These are phyloP conservation scores for Populus pruinosa DNA, from an alignment of 345 rosid genomes.

Conservation along the genomic window DNA sequence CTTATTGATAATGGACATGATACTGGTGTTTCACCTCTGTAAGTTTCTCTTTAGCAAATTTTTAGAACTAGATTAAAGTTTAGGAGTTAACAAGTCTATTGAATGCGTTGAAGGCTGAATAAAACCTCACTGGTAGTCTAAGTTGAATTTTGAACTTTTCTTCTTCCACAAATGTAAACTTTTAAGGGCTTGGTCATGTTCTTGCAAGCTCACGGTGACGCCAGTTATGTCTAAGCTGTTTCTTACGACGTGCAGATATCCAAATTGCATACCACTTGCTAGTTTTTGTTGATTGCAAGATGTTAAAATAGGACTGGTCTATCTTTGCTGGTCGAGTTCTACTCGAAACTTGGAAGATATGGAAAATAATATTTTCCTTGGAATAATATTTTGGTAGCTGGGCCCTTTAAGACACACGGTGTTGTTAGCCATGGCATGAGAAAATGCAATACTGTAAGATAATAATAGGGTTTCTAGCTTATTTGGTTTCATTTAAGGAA, in stretches of 20 bases:
- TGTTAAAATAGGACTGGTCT: not conserved
- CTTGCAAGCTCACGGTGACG: not conserved
- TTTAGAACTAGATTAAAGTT: too few species aligned
- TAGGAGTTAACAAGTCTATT: too few species aligned
- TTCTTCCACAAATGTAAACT: not conserved
- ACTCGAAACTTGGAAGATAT: not conserved
- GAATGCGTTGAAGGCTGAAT: not conserved
- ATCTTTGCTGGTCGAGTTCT: not conserved
- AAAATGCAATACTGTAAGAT: not conserved
- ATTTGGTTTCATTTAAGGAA: not conserved
- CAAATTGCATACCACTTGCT: too few species aligned
- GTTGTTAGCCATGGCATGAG: not conserved
- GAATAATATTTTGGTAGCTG: not conserved
- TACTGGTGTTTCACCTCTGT: too few species aligned
- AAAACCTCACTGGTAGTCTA: not conserved
- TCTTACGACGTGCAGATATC: not conserved
- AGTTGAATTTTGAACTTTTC: not conserved
- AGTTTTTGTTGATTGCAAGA: not conserved
- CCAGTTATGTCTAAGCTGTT: not conserved
- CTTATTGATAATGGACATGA: constrained; percentile 86
- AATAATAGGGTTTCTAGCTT: not conserved
- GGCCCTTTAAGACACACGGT: not conserved
- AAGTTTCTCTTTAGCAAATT: too few species aligned
- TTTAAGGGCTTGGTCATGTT: not conserved
- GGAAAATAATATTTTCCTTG: not conserved